phyloP scores from a whole-genome alignment of 768 basidiomycete species.

The Mycena polygramma region DNA sequence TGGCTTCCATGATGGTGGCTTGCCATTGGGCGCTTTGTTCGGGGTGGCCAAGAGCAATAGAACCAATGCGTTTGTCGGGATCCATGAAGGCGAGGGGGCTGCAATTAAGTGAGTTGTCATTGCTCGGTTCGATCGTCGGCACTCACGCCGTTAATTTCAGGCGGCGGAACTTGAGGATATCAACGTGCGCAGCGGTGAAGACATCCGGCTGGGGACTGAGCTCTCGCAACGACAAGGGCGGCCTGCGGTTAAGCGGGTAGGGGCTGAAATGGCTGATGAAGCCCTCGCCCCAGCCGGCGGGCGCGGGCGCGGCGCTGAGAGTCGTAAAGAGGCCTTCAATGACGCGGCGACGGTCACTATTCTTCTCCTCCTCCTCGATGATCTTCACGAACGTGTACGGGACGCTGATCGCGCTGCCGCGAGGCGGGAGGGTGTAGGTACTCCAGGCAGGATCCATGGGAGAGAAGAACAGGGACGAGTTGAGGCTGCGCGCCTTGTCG shows the following conservation, averaged over 20 bases:
- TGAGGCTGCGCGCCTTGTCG: no score
- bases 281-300: no score
- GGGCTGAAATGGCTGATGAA: no score
- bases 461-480: no score
- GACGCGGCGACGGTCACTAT: background rate
- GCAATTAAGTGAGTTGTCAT: background rate
- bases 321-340: background rate
- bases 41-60: background rate
- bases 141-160: background rate
- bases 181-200: background rate
- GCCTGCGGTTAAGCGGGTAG: background rate
- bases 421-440: background rate
- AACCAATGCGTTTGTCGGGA: background rate
- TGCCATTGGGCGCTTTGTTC: background rate
- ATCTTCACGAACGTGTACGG: background rate
- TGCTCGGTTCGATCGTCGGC: background rate
- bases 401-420: background rate
- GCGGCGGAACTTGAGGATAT: background rate
- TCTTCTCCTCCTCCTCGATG: background rate
- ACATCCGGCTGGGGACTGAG: background rate
- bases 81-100: background rate
- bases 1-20: background rate
- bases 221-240: background rate
- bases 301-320: no score
- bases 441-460: no score